Evolutionary conservation across 345 rosid species (phyloP).

Genomic region (Acer yangbiense): DNA sequence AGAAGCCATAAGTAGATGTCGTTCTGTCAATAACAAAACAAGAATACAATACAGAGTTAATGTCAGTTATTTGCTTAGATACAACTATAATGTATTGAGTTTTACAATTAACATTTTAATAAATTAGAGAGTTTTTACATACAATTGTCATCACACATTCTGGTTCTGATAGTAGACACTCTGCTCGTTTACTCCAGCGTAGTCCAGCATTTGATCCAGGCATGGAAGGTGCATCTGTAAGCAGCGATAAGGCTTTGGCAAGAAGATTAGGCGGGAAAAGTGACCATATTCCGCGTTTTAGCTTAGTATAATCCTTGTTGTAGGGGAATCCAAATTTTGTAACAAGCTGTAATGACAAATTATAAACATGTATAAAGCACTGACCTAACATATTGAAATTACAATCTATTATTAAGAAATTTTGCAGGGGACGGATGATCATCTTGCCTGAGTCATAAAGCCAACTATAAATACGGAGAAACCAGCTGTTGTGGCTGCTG

Average conservation of each 20-base stretch:
- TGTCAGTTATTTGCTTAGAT: not conserved
- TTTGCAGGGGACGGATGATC: conserved; percentile 4
- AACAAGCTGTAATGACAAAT: conserved; percentile 26
- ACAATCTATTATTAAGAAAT: conserved; percentile 3
- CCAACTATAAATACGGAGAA: conserved; percentile 77
- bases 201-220: conserved; percentile 64
- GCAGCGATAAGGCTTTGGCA: conserved; percentile 53
- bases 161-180: conserved; percentile 47
- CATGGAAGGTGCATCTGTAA: conserved; percentile 62
- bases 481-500: conserved; percentile 75
- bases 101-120: not conserved
- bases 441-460: conserved; percentile 73
- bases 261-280: conserved; percentile 88
- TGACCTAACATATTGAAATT: not conserved
- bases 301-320: conserved; percentile 17
- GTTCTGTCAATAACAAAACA: conserved; percentile 57
- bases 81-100: not conserved
- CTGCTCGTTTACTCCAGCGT: conserved; percentile 68
- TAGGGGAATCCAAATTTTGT: conserved; percentile 68
- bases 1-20: conserved; percentile 71
- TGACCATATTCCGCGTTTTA: conserved; percentile 61
- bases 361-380: conserved; percentile 15
- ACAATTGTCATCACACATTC: conserved; percentile 78
- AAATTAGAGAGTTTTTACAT: conserved; percentile 27
- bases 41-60: not conserved